phyloP scores from a whole-genome alignment of 2,329 filamentous ascomycete genomes.

The Aspergillus sp. region DNA sequence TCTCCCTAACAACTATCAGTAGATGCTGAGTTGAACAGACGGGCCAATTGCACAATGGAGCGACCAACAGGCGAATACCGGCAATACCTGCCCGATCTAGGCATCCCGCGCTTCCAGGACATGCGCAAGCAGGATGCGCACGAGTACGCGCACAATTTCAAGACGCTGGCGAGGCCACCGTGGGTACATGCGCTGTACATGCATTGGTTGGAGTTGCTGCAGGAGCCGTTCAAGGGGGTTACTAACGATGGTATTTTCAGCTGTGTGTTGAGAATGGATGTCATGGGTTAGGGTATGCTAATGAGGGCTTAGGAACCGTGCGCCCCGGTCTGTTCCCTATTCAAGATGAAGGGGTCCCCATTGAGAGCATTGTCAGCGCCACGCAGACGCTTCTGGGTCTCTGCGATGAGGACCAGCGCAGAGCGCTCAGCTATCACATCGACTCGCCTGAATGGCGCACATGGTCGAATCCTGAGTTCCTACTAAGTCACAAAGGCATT shows the following conservation, averaged over 20 bases:
- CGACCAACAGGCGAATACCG: constrained; percentile 42
- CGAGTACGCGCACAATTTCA: constrained; percentile 55
- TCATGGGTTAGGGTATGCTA: background rate
- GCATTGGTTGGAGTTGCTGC: constrained; percentile 49
- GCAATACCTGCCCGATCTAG: constrained; percentile 55
- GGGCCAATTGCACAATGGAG: constrained; percentile 1
- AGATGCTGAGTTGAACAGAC: background rate
- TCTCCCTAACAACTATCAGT: too few relatives aligned
- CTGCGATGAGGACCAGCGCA: constrained; percentile 44
- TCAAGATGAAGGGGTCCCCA: constrained; percentile 57
- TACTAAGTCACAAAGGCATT: constrained; percentile 60
- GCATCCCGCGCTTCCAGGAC: constrained; percentile 51
- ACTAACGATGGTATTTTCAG: constrained; percentile 53
- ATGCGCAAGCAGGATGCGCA: constrained; percentile 57
- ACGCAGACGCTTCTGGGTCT: constrained; percentile 40
- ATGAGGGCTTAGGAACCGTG: constrained; percentile 34
- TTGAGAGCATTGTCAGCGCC: constrained; percentile 48
- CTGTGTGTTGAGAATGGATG: background rate
- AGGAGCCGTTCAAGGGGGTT: constrained; percentile 63
- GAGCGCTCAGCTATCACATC: constrained; percentile 51
- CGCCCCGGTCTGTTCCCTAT: constrained; percentile 48
- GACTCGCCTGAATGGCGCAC: constrained; percentile 65
- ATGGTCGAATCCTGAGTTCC: constrained; percentile 65
- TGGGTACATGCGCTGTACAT: constrained; percentile 57
- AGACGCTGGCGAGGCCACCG: constrained; percentile 51